These are phyloP conservation scores for Gonapodya prolifera DNA, from an alignment of 192 early-diverging fungal genomes.

Conservation along the genomic window DNA sequence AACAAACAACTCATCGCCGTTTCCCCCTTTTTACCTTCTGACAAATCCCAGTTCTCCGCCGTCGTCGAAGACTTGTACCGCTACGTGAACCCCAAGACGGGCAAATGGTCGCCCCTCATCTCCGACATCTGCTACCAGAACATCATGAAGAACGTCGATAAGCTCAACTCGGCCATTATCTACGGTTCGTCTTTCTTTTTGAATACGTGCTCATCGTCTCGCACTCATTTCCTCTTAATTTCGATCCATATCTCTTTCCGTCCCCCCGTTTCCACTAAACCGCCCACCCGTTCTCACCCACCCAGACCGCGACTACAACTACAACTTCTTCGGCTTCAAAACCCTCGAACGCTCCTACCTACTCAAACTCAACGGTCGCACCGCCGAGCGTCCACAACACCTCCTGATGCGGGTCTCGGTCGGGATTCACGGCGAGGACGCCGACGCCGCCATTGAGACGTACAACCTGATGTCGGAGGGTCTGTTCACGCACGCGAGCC, in stretches of 20 bases:
- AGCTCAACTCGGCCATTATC: constrained; percentile 88
- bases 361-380: constrained; percentile 68
- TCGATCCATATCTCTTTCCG: too few relatives aligned
- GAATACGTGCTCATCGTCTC: too few relatives aligned
- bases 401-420: constrained; percentile 97
- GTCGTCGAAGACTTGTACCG: constrained; percentile 75
- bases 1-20: too few relatives aligned
- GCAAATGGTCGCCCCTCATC: constrained; percentile 81
- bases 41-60: constrained; percentile 47
- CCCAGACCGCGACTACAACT: constrained; percentile 94
- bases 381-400: constrained; percentile 94
- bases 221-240: too few relatives aligned
- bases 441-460: constrained; percentile 85
- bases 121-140: constrained; percentile 56
- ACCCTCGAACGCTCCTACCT: constrained; percentile 95
- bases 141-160: constrained; percentile 61
- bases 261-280: too few relatives aligned
- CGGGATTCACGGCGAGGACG: constrained; percentile 87
- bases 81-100: constrained; percentile 83
- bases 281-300: too few relatives aligned
- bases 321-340: constrained; percentile 99
- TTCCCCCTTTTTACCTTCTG: too few relatives aligned
- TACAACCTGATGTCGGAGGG: constrained; percentile 87
- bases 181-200: too few relatives aligned
- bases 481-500: constrained; percentile 93